Evolutionary conservation across 225 moss, liverwort and hornwort genomes (phyloP).

Genomic region (Pseudisothecium myosuroides): DNA sequence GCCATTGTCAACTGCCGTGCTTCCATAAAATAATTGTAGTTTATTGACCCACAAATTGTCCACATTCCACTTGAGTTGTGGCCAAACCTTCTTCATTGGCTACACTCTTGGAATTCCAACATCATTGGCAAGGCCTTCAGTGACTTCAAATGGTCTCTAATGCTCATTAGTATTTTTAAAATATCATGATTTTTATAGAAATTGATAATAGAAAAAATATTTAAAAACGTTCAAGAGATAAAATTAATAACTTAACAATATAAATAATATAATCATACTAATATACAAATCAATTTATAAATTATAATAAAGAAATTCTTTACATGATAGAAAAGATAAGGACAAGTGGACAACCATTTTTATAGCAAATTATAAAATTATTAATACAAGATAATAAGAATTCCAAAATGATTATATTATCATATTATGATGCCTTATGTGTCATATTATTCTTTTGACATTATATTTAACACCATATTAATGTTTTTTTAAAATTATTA

Average conservation of each 20-base stretch:
- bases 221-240: background rate
- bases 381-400: background rate
- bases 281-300: background rate
- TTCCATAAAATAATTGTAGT: no score
- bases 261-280: background rate
- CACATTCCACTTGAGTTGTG: no score
- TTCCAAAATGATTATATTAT: background rate
- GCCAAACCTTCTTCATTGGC: no score
- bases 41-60: no score
- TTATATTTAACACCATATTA: background rate
- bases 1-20: no score
- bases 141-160: no score
- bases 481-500: background rate
- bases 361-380: background rate
- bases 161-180: background rate
- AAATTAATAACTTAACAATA: accelerated
- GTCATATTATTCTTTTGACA: background rate
- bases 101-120: no score
- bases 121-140: no score
- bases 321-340: background rate
- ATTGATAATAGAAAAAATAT: background rate
- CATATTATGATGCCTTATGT: background rate
- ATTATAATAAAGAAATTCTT: background rate
- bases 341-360: background rate
- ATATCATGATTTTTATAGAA: background rate